Percentiles rank a stretch among this genome's conserved stretches.
These are phyloP conservation scores for Globisporangium middletonii DNA, from an alignment of 352 stramenopile genomes.

Conservation along the genomic window DNA sequence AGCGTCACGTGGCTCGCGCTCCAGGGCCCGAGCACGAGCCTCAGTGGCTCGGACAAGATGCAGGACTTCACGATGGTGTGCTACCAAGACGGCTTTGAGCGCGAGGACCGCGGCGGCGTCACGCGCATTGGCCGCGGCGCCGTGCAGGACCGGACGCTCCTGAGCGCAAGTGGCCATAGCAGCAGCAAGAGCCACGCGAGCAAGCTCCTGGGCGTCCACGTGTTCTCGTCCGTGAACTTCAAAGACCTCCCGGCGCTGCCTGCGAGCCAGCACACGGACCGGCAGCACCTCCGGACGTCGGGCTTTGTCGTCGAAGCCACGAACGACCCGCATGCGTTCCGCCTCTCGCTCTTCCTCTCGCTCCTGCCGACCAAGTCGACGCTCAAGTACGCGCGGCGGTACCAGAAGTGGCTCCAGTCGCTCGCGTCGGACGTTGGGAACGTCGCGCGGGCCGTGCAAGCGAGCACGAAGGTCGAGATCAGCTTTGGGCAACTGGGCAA, in stretches of 20 bases:
- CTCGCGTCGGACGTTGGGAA: slow-evolving; percentile 27
- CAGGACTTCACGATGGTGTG: slow-evolving; percentile 65
- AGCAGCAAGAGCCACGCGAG: slow-evolving; percentile 6
- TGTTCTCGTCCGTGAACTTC: slow-evolving; percentile 58
- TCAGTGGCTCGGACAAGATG: slow-evolving; percentile 29
- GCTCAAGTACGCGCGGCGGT: slow-evolving; percentile 39
- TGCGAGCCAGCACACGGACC: slow-evolving; percentile 34
- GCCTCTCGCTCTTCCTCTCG: slow-evolving; percentile 52
- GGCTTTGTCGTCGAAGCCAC: slow-evolving; percentile 59
- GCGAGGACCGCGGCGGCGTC: slow-evolving; percentile 23
- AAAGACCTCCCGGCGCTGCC: slow-evolving; percentile 51
- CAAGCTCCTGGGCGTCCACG: slow-evolving; percentile 50
- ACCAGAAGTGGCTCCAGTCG: slow-evolving; percentile 52
- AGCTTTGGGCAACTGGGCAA: slow-evolving; percentile 17
- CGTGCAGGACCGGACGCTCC: slow-evolving; percentile 14
- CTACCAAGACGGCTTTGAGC: slow-evolving; percentile 63
- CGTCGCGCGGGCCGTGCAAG: slow-evolving; percentile 27
- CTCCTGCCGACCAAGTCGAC: slow-evolving; percentile 40
- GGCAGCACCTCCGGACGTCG: slow-evolving; percentile 52
- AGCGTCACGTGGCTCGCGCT: slow-evolving; percentile 64
- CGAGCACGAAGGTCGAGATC: slow-evolving; percentile 17
- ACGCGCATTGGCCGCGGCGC: slow-evolving; percentile 18
- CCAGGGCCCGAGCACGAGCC: slow-evolving; percentile 23
- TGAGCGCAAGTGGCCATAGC: neutral
- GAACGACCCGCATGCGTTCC: slow-evolving; percentile 29